Evolutionary conservation across 441 rosid species (phyloP).

Genomic region (Populus hybrid): DNA sequence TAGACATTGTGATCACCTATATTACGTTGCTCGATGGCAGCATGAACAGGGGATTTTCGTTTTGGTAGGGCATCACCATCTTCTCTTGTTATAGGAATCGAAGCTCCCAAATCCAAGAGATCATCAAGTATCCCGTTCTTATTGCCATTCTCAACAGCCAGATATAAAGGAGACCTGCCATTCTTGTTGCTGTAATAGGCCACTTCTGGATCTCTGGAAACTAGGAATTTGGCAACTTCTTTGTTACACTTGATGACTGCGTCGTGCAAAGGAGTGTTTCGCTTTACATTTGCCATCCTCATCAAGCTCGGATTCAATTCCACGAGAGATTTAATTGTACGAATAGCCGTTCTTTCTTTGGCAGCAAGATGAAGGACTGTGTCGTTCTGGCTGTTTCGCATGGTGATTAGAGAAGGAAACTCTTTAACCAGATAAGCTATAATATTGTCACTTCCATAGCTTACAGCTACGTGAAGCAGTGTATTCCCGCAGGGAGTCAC

Average conservation of each 20-base stretch:
- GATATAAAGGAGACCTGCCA: neutral
- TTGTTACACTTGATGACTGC: neutral
- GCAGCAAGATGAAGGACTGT: too few relatives aligned
- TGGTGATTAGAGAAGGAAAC: too few relatives aligned
- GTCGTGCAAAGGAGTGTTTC: slow-evolving; percentile 2
- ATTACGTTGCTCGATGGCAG: neutral
- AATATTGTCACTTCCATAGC: too few relatives aligned
- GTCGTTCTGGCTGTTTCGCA: too few relatives aligned
- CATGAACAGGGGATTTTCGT: neutral
- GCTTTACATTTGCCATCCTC: neutral
- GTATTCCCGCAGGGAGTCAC: too few relatives aligned
- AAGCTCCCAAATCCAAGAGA: neutral
- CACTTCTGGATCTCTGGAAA: neutral
- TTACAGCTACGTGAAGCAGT: too few relatives aligned
- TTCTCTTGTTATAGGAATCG: neutral
- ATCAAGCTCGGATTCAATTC: too few relatives aligned
- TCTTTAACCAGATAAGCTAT: too few relatives aligned
- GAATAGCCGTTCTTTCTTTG: neutral
- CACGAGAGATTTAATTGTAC: too few relatives aligned
- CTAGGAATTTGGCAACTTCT: neutral
- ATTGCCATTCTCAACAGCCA: slow-evolving; percentile 1
- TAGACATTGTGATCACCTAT: neutral
- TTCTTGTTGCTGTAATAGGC: neutral
- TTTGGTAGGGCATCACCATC: neutral
- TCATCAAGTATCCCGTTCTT: neutral